phyloP scores from a whole-genome alignment of 441 rosid species.

The Omphalea diandra region DNA sequence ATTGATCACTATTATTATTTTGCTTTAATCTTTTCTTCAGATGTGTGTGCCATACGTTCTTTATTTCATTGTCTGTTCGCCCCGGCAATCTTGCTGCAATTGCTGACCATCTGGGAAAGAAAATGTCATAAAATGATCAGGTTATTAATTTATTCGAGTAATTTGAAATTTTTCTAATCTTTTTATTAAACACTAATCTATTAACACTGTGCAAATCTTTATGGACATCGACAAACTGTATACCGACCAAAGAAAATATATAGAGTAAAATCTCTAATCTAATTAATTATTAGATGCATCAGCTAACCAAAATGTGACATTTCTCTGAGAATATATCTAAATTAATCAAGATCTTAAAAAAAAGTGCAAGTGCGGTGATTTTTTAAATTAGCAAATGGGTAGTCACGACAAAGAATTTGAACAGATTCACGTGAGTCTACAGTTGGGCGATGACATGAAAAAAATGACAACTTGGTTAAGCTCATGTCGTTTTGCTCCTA shows the following conservation, averaged over 20 bases:
- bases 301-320: slow-evolving; percentile 14
- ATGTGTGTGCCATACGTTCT: slow-evolving; percentile 58
- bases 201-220: no score
- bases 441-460: background rate
- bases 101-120: slow-evolving; percentile 51
- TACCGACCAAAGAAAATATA: no score
- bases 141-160: no score
- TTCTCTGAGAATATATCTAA: slow-evolving; percentile 6
- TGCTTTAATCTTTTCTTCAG: slow-evolving; percentile 42
- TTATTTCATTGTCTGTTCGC: slow-evolving; percentile 51
- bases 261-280: no score
- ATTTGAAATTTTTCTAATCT: no score
- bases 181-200: no score
- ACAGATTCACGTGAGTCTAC: slow-evolving; percentile 15
- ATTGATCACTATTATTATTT: background rate
- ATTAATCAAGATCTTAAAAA: background rate
- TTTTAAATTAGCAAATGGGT: background rate
- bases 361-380: background rate
- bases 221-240: no score
- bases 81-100: slow-evolving; percentile 58
- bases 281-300: background rate
- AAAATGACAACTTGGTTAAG: background rate
- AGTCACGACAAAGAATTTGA: slow-evolving; percentile 25
- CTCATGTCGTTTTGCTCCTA: background rate
- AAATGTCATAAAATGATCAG: no score